Percentiles rank a stretch among this genome's conserved stretches.
Conservation (phyloP, 768 basidiomycete species). For the Suillus paluster region DNA sequence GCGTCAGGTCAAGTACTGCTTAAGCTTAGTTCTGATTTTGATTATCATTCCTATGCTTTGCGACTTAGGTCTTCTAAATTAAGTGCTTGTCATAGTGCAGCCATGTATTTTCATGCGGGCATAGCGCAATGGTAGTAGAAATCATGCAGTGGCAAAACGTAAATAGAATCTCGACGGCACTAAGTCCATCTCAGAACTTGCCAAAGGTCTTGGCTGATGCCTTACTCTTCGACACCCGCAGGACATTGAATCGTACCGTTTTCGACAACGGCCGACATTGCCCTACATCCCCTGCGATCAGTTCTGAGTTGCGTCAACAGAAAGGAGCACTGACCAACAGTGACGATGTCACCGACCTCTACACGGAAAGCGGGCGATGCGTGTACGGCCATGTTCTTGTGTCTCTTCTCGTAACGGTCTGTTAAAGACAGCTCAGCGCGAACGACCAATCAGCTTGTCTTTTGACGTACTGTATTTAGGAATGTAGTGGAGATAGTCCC, state of each 20-base stretch:
- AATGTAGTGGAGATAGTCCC: conserved; percentile 94
- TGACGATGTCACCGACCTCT: conserved; percentile 91
- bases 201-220: conserved; percentile 88
- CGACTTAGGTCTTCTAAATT: not conserved
- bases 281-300: conserved; percentile 47
- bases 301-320: not conserved
- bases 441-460: conserved; percentile 1
- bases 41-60: not conserved
- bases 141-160: conserved; percentile 26
- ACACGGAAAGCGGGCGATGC: conserved; percentile 99
- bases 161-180: conserved; percentile 12
- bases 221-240: conserved; percentile 95
- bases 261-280: conserved; percentile 99
- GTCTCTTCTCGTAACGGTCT: conserved; percentile 99
- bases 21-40: not conserved
- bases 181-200: conserved; percentile 74
- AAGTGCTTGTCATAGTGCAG: conserved; percentile 7
- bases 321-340: conserved; percentile 73
- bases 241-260: conserved; percentile 98
- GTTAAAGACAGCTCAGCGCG: conserved; percentile 14
- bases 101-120: conserved; percentile 31
- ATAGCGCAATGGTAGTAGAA: conserved; percentile 28
- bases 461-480: conserved; percentile 91
- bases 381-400: conserved; percentile 98
- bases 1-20: not conserved